phyloP scores from a whole-genome alignment of 352 stramenopile genomes.

The Thraustochytrium striatum region DNA sequence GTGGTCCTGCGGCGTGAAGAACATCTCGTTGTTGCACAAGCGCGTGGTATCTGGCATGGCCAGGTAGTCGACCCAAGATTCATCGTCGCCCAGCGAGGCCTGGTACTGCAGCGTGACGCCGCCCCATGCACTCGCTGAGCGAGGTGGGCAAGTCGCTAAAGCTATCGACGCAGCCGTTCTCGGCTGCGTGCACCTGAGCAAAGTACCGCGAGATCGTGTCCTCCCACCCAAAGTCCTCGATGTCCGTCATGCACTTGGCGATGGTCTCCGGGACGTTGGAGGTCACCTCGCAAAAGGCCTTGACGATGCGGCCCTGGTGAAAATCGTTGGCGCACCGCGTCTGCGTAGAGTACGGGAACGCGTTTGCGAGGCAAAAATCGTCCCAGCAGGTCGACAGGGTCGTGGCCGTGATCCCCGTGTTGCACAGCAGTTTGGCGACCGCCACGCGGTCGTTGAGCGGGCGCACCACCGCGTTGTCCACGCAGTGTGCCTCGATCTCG shows the following conservation, averaged over 20 bases:
- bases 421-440: background rate
- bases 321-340: background rate
- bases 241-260: constrained; percentile 3
- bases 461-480: background rate
- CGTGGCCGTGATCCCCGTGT: background rate
- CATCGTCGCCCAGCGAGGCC: background rate
- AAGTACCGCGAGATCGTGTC: background rate
- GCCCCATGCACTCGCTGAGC: constrained; percentile 2
- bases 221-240: constrained; percentile 14
- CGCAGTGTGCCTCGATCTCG: constrained; percentile 9
- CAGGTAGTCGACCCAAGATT: constrained; percentile 25
- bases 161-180: background rate
- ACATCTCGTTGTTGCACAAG: constrained; percentile 6
- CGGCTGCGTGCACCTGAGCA: background rate
- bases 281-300: constrained; percentile 32
- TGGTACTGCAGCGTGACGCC: constrained; percentile 30
- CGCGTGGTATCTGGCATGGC: constrained; percentile 11
- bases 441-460: background rate
- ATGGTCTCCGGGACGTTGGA: background rate
- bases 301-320: background rate
- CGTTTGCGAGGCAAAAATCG: constrained; percentile 8
- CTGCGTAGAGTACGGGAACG: background rate
- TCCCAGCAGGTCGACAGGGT: background rate
- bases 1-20: background rate
- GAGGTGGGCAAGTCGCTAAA: background rate